Base-by-base conservation (phyloP, 768 basidiomycete genomes). In the Strobilomyces dryophilus region DNA sequence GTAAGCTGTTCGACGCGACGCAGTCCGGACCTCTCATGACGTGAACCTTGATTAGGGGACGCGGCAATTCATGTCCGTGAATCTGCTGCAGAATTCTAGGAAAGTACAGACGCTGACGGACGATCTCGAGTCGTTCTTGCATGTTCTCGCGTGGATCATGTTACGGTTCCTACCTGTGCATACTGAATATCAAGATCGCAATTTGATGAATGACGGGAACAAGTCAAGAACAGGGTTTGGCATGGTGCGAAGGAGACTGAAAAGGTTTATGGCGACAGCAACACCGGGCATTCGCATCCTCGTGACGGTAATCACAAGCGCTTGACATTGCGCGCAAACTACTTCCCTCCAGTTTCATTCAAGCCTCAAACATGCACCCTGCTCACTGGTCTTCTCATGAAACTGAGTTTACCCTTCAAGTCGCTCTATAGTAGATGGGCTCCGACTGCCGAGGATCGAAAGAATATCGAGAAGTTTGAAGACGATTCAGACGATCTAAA, bases 51-150 rank as follows among this genome's bases (percentile, higher is more conserved):
- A 5, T 9, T 15, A 53, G 55, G 51, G 52, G 8, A 53, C 47
- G 8, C 45, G 52, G 52, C 35, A 52, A 11, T 56, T 48, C 44
- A 53, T 49, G 37, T 56, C 55, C 3, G 51, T 51, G 0, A 43
- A 40, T 8, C 47, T 72, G 6, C 58, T 71, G 5, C 11, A 18
- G 27, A 12, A 59, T 17, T 47, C 59, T 12, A n/a, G 9, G 11
- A 64, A 64, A 29, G 21, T 43, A 8, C 70, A 69, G 26, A 43
- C 31, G 1, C 52, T 68, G n/a, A 51, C 59, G 18, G 68, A 72
- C 20, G 69, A 72, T 40, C 43, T 72, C 6, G 68, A 72, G 47
- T 71, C 72, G 0, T 70, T 72, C 46, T 17, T 61, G 36, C 54
- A 62, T 40, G 48, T 55, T 10, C 42, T 55, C 0, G 41, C 24